Conservation (phyloP, 2,329 filamentous ascomycete species). For the Ceratocystiopsis minuta region DNA sequence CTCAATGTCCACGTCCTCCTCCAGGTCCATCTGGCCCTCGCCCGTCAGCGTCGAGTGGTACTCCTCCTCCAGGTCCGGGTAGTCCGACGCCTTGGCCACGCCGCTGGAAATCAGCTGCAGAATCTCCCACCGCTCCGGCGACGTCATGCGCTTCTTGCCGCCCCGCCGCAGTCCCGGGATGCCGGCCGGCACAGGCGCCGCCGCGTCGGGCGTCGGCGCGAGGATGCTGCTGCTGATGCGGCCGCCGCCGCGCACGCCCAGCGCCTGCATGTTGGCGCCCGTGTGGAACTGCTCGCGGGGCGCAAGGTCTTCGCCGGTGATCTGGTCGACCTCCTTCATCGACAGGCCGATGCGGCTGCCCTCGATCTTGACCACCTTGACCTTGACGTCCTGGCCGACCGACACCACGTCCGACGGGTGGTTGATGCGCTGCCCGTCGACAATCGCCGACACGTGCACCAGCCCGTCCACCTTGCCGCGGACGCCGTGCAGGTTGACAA, state of each 20-base stretch:
- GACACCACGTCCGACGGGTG: slow-evolving; percentile 79
- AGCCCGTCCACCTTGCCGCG: slow-evolving; percentile 79
- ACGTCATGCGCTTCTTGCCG: slow-evolving; percentile 84
- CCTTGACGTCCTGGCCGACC: slow-evolving; percentile 67
- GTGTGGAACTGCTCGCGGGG: slow-evolving; percentile 65
- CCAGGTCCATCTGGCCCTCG: slow-evolving; percentile 74
- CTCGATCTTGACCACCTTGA: slow-evolving; percentile 82
- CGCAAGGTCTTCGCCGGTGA: slow-evolving; percentile 64
- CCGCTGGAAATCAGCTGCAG: slow-evolving; percentile 91
- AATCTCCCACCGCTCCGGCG: slow-evolving; percentile 94
- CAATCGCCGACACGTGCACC: slow-evolving; percentile 82
- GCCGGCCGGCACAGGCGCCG: slow-evolving; percentile 29
- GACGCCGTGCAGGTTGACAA: slow-evolving; percentile 80
- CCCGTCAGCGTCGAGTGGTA: slow-evolving; percentile 77
- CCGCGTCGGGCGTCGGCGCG: slow-evolving; percentile 28
- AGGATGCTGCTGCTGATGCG: slow-evolving; percentile 17
- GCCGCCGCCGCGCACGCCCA: slow-evolving; percentile 48
- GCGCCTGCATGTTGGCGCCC: slow-evolving; percentile 72
- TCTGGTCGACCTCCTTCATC: slow-evolving; percentile 95
- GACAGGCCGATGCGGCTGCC: slow-evolving; percentile 68
- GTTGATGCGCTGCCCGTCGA: slow-evolving; percentile 69
- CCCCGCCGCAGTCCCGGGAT: not conserved
- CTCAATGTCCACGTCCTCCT: slow-evolving; percentile 95
- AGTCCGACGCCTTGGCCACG: slow-evolving; percentile 80
- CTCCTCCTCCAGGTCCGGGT: slow-evolving; percentile 86